Evolutionary conservation across 306 rosid genomes (phyloP).

Genomic region (Bauhinia variegata): DNA sequence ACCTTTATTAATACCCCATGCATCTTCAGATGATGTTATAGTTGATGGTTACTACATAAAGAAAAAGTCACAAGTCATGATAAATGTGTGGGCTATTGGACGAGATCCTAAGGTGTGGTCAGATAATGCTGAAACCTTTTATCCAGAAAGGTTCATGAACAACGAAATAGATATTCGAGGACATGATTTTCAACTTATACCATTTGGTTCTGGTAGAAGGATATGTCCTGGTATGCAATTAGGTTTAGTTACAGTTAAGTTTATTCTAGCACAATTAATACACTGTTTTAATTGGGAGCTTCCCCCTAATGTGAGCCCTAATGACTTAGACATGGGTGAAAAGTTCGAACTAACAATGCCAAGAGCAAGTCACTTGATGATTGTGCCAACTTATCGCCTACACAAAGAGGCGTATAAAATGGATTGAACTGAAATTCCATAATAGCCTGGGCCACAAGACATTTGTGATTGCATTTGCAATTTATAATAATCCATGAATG

Average conservation of each 20-base stretch:
- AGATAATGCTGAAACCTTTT: conserved; percentile 37
- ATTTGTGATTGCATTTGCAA: too few relatives aligned
- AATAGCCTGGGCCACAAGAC: too few relatives aligned
- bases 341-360: conserved; percentile 13
- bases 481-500: too few relatives aligned
- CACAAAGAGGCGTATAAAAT: too few relatives aligned
- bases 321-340: conserved; percentile 45
- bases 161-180: conserved; percentile 34
- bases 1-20: conserved; percentile 40
- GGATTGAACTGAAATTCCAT: too few relatives aligned
- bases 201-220: conserved; percentile 53
- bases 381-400: conserved; percentile 27
- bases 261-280: conserved; percentile 37
- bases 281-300: conserved; percentile 54
- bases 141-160: conserved; percentile 45
- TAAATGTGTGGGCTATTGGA: conserved; percentile 47
- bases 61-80: conserved; percentile 34
- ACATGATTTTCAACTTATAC: conserved; percentile 42
- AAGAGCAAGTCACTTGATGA: conserved; percentile 23
- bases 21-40: conserved; percentile 29
- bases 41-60: conserved; percentile 46
- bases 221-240: conserved; percentile 49
- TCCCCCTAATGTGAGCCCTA: background rate
- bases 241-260: conserved; percentile 33
- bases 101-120: conserved; percentile 49